Base-by-base conservation (phyloP, 2,329 filamentous ascomycete genomes). In the Alternaria rosae region DNA sequence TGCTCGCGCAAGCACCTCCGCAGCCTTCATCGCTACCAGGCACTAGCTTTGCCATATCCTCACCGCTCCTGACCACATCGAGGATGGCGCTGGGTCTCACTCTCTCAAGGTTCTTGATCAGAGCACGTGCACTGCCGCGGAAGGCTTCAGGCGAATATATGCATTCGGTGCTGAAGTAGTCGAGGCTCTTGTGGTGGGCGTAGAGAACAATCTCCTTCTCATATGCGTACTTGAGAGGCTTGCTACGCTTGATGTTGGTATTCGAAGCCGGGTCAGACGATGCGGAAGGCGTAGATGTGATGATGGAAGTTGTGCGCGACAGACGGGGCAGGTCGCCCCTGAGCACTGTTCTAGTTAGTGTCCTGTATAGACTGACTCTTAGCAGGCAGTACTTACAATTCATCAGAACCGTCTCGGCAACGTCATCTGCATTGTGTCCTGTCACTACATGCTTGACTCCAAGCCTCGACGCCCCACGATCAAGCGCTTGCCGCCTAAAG, bases 151-250 rank as follows among this genome's bases (percentile, higher is more conserved):
- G 95, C 56, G 93, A 97, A 83, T 99, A 99, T 63, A 99, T 93
- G 83, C 95, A 99, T 81, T 99, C 95, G 0, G 95, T 99, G 74
- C 90, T 97, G 81, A 99, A 99, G 81, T 99, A 99, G 77, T 98
- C 94, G 66, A 99, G 85, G 79, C 94, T 94, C 81, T 95, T 97
- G 83, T 99, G 93, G 76, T 98, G 92, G 6, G 95, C 95, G 77
- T 99, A 99, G 6, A 99, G 85, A 17, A 99, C 95, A 69, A 99
- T 99, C 78, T 99, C 95, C 82, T 99, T 99, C 78, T 99, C 95
- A 76, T 98, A 99, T 2, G 94, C 94, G 78, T 98, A 99, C 79
- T 99, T 98, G 47, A 99, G 85, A 13, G 95, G 95, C 81, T 99
- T 99, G 81, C 92, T 97, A 67, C 95, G 88, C 83, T 97, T 96